phyloP scores from a whole-genome alignment of 768 basidiomycete genomes.

The Terana coerulea region DNA sequence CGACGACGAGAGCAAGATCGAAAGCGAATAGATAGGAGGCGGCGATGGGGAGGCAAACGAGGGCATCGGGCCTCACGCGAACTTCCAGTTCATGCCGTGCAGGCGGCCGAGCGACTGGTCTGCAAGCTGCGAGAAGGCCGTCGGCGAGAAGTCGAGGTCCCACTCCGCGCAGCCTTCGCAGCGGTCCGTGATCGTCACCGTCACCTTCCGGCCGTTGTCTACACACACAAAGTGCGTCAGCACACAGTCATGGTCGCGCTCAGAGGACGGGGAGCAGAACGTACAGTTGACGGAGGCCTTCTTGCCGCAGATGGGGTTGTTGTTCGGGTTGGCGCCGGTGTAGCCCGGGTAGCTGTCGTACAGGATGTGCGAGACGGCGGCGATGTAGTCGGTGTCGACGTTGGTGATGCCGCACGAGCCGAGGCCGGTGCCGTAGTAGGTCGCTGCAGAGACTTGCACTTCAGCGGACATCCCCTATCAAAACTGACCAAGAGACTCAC shows the following conservation, averaged over 20 bases:
- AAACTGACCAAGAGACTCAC: constrained; percentile 9
- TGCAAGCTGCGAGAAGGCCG: constrained; percentile 52
- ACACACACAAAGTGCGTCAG: constrained; percentile 5
- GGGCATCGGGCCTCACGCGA: constrained; percentile 23
- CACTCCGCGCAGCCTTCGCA: constrained; percentile 49
- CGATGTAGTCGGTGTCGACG: constrained; percentile 47
- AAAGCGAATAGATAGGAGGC: background rate
- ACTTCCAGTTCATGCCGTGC: constrained; percentile 45
- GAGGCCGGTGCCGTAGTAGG: constrained; percentile 56
- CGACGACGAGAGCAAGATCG: no score
- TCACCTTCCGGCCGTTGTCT: constrained; percentile 51
- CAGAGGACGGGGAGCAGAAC: constrained; percentile 17
- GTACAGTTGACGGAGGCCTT: constrained; percentile 44
- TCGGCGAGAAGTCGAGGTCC: constrained; percentile 62
- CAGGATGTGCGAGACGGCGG: constrained; percentile 50
- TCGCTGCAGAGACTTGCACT: constrained; percentile 29
- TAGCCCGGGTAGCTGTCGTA: constrained; percentile 47
- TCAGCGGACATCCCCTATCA: constrained; percentile 16
- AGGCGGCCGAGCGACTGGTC: constrained; percentile 46
- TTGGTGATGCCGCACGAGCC: constrained; percentile 62
- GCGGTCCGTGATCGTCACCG: constrained; percentile 55
- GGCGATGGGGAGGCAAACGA: background rate
- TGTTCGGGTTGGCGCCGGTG: constrained; percentile 59
- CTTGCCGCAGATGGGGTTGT: constrained; percentile 66
- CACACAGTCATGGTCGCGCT: no score